These are phyloP conservation scores for Lablab purpureus DNA, from an alignment of 306 rosid genomes.

Conservation along the genomic window DNA sequence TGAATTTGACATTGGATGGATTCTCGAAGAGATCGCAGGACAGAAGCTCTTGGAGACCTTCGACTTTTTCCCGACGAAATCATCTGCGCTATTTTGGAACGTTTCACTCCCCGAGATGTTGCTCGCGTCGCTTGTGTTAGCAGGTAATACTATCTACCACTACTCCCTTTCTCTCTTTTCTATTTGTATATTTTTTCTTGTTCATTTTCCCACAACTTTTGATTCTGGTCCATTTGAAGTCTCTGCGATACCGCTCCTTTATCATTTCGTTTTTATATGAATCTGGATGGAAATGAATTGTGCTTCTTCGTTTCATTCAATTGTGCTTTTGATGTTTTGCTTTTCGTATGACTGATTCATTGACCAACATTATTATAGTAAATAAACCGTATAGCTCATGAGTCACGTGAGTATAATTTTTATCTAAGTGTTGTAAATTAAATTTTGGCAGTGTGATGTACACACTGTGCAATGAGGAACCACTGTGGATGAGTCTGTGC, in stretches of 20 bases:
- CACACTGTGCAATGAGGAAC: conserved; percentile 89
- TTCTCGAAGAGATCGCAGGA: conserved; percentile 68
- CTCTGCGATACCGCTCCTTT: background rate
- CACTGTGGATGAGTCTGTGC: conserved; percentile 88
- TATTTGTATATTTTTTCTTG: background rate
- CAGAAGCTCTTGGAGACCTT: conserved; percentile 81
- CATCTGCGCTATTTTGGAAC: conserved; percentile 72
- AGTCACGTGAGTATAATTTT: conserved; percentile 4
- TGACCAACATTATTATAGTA: background rate
- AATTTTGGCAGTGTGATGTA: conserved; percentile 79
- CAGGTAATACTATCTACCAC: conserved; percentile 57
- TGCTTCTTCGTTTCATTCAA: conserved; percentile 23
- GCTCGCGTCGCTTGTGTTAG: conserved; percentile 89
- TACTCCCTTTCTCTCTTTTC: background rate
- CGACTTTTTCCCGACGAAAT: conserved; percentile 83
- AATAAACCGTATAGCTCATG: background rate
- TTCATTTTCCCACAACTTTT: background rate
- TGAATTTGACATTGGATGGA: conserved; percentile 52
- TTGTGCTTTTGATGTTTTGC: conserved; percentile 22
- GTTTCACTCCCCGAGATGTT: conserved; percentile 72
- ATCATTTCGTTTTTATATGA: conserved; percentile 9
- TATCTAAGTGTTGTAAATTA: background rate
- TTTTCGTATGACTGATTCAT: conserved; percentile 18
- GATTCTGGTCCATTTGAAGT: background rate
- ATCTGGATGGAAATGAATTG: background rate